Evolutionary conservation across 1,284 basidiomycete species (phyloP), one percentile per base, ranked within the genome.

Genomic region (Phylloboletellus chloephorus): DNA sequence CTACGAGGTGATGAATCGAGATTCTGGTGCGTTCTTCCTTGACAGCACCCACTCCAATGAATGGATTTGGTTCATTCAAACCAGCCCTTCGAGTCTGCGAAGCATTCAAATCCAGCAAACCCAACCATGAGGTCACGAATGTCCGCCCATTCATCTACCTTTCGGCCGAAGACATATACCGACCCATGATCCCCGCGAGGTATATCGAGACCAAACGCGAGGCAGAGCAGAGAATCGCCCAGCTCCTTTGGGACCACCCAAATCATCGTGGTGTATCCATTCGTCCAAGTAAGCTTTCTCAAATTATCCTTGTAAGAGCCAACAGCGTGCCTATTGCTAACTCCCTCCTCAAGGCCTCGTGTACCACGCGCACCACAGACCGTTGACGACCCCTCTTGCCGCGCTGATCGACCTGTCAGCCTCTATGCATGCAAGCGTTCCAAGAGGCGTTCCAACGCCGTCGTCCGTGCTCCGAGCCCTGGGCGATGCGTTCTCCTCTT

Each of bases 301-400:
- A 22, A 41, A 46, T 41, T 48, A 42, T 41, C 37, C 32, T 47
- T 50, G 32, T 30, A 13, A 26, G 16, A 39, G 5, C 31, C 17
- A 28, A 43, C 31, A 43, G 43, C 46, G 37, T 45, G 45, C 37
- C 36, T 28, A 31, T 22, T 38, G 47, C 37, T 47, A 45, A 29
- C 40, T 15, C 34, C 32, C 13, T 36, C 23, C 22, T 44, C 47
- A 58, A 88, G 94, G 94, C 48, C 71, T 98, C 39, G 91, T 98
- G 60, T 98, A 98, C 66, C 93, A 98, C 59, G 88, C 95, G 5
- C 92, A 97, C 64, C 74, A 83, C 47, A 82, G 93, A 24, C 95
- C 96, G 6, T 61, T 92, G 33, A 86, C 88, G 3, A 88, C 92
- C 11, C 82, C 92, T 22, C 74, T 89, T 28, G 93, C 95, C 0